phyloP scores from a whole-genome alignment of 306 rosid genomes.

The Senna siamea region DNA sequence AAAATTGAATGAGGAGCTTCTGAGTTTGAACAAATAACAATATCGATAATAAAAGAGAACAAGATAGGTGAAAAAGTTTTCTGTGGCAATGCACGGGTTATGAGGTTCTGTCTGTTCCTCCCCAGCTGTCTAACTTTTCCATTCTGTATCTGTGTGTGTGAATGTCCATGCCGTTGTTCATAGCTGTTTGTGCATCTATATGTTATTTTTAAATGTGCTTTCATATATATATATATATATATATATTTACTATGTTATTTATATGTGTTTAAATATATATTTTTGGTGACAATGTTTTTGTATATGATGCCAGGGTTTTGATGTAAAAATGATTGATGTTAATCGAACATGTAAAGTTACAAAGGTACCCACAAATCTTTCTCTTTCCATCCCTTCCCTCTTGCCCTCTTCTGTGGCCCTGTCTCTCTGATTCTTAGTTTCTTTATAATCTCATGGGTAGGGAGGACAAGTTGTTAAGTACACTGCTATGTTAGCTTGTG shows the following conservation, averaged over 20 bases:
- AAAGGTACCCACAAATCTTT: slow-evolving; percentile 56
- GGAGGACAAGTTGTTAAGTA: slow-evolving; percentile 91
- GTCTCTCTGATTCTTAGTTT: slow-evolving; percentile 31
- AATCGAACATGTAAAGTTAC: slow-evolving; percentile 96
- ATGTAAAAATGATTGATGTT: slow-evolving; percentile 81
- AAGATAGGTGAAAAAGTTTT: neutral
- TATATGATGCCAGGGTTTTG: slow-evolving; percentile 78
- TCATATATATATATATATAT: neutral
- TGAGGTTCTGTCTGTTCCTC: neutral
- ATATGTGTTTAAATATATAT: too few relatives aligned
- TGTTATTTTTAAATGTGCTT: slow-evolving; percentile 25
- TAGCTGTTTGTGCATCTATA: neutral
- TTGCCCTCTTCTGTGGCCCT: neutral
- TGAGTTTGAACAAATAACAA: slow-evolving; percentile 11
- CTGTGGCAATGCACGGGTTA: neutral
- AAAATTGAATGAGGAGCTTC: neutral
- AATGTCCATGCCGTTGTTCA: neutral
- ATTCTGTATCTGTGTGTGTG: neutral
- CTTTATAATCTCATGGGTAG: slow-evolving; percentile 48
- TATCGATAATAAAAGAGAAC: neutral
- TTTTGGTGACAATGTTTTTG: too few relatives aligned
- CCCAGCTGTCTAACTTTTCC: neutral
- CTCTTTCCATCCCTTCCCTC: slow-evolving; percentile 10
- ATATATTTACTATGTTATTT: neutral
- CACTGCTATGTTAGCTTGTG: slow-evolving; percentile 88